Evolutionary conservation across 2,329 filamentous ascomycete species (phyloP), one percentile per base, ranked within the genome.

Genomic region (Cercospora sp.): DNA sequence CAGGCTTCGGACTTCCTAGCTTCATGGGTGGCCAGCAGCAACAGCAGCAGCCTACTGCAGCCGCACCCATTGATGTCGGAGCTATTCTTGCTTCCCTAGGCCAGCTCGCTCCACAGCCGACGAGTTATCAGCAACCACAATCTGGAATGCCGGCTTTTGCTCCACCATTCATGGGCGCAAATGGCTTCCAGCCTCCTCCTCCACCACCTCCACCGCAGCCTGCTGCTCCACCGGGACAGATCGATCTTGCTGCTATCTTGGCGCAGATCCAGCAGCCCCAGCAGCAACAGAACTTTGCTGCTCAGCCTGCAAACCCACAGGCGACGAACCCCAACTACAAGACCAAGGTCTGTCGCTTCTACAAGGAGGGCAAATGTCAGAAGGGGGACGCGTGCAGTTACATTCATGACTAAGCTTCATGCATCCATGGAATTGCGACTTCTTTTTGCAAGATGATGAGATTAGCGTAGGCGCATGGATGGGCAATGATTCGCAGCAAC

Each of bases 291-390:
- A 68, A 66, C 75, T 76, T 58, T 18, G 75, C 71, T 66, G 76
- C 78, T 6, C 78, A 79, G 16, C 76, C 72, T 64, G 48, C 71
- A 73, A 30, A 75, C 67, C 53, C 69, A 72, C 67, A 65, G 59
- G 51, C 60, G 68, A 64, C 65, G 66, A 73, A 76, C 26, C 74
- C 72, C 8, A 69, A 72, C 36, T 79, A 75, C 70, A 75, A 76
- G 72, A 78, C 75, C 4, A 75, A 75, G 65, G 76, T 81, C 9
- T 87, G 86, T 76, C 81, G 82, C 67, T 87, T 84, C 75, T 87
- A 82, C 82, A 78, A 82, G 40, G 81, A 85, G 68, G 85, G 85
- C 12, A 83, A 82, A 72, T 87, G 85, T 74, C 78, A 81, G 66
- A 87, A 87, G 72, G 77, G 77, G 2, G 75, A 75, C 20, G 70